Conservation (phyloP, 495 filamentous ascomycete genomes). For the Elaphomyces granulatus region DNA sequence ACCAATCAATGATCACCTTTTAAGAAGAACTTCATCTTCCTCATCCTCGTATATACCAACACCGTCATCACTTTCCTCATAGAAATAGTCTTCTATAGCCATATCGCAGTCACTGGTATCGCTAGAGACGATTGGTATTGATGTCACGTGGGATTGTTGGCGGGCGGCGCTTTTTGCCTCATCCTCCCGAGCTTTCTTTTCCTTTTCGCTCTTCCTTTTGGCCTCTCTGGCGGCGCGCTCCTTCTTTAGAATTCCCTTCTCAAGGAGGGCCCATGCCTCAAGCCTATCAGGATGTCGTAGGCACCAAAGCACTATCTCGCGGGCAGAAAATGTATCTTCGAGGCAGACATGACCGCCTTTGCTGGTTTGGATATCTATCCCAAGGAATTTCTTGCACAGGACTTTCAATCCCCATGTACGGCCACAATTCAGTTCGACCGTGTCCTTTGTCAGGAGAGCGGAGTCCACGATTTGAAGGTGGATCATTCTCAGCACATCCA, state of each 20-base stretch:
- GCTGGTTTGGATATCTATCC: slow-evolving; percentile 18
- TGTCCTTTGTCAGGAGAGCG: slow-evolving; percentile 14
- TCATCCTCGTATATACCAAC: no score
- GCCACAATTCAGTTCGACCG: slow-evolving; percentile 5
- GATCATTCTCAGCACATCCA: slow-evolving; percentile 28
- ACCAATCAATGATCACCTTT: no score
- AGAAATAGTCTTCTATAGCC: no score
- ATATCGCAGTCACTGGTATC: no score
- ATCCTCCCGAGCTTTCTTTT: neutral
- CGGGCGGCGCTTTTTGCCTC: no score
- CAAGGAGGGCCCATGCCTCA: slow-evolving; percentile 9
- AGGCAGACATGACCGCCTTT: slow-evolving; percentile 23
- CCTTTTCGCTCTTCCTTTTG: neutral
- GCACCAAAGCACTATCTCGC: slow-evolving; percentile 28
- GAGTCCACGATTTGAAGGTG: slow-evolving; percentile 30
- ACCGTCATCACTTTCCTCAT: no score
- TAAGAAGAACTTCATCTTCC: no score
- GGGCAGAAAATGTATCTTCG: slow-evolving; percentile 27
- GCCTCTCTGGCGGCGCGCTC: neutral
- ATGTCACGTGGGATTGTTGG: no score
- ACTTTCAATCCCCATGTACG: slow-evolving; percentile 20
- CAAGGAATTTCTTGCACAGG: slow-evolving; percentile 16
- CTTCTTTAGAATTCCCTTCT: neutral
- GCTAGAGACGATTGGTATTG: no score
- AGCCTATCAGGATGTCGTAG: slow-evolving; percentile 14